Percentiles rank a stretch among this genome's conserved stretches.
Evolutionary conservation across 1,284 basidiomycete species (phyloP).

Genomic region (Singerocomus inundabilis): DNA sequence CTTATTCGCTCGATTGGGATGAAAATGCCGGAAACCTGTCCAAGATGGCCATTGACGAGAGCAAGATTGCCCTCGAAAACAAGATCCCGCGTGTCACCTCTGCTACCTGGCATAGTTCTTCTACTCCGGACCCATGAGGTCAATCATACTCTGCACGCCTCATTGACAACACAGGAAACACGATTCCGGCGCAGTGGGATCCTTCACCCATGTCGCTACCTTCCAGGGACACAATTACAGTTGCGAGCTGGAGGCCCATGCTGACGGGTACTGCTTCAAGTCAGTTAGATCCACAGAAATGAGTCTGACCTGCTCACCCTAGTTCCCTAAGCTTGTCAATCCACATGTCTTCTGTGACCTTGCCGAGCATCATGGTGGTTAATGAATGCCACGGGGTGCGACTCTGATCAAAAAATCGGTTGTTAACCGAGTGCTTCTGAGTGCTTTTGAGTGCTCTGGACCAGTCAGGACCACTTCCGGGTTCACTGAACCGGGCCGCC

Average conservation of each 20-base stretch:
- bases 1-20: constrained; percentile 89
- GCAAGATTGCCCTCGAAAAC: constrained; percentile 72
- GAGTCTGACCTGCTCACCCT: constrained; percentile 12
- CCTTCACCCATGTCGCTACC: constrained; percentile 83
- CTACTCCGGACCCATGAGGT: constrained; percentile 21
- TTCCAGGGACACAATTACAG: constrained; percentile 90
- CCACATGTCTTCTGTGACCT: constrained; percentile 55
- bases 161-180: constrained; percentile 69
- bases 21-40: constrained; percentile 86
- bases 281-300: constrained; percentile 32
- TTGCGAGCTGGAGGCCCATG: constrained; percentile 90
- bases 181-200: constrained; percentile 87
- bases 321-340: constrained; percentile 69
- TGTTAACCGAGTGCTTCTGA: too few relatives aligned
- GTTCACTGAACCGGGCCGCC: too few relatives aligned
- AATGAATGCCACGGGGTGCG: too few relatives aligned
- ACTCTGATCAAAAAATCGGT: too few relatives aligned
- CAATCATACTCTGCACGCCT: constrained; percentile 14
- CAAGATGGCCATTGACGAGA: constrained; percentile 81
- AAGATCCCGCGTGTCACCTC: constrained; percentile 79
- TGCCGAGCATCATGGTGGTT: too few relatives aligned
- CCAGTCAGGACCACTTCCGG: too few relatives aligned
- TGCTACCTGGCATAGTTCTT: constrained; percentile 62
- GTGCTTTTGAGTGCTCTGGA: too few relatives aligned
- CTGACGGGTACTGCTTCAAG: constrained; percentile 85